Evolutionary conservation across 768 basidiomycete genomes (phyloP).

Genomic region (Phaeotremella skinneri): DNA sequence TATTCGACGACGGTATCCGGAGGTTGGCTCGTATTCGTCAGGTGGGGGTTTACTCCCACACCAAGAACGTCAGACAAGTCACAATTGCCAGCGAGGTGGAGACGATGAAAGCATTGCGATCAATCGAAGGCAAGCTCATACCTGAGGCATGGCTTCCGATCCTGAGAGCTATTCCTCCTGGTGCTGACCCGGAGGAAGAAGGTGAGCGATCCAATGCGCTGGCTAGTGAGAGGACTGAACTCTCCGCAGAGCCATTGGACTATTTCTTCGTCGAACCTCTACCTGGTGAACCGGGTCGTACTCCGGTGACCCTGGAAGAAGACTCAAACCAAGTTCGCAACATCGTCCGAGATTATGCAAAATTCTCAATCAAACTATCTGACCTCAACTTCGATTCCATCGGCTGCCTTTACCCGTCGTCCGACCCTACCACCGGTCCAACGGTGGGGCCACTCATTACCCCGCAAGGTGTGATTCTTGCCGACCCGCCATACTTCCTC

Average conservation of each 20-base stretch:
- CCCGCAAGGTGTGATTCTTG: not conserved
- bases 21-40: constrained; percentile 13
- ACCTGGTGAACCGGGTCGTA: not conserved
- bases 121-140: not conserved
- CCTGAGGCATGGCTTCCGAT: not conserved
- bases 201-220: not conserved
- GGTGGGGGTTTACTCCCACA: not conserved
- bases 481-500: constrained; percentile 4
- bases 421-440: not conserved
- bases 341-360: constrained; percentile 42
- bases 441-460: constrained; percentile 7
- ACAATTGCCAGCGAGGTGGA: constrained; percentile 7
- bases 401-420: not conserved
- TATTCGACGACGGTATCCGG: constrained; percentile 19
- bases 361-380: not conserved
- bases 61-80: not conserved
- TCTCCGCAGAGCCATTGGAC: constrained; percentile 6
- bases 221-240: not conserved
- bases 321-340: not conserved
- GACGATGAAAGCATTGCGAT: constrained; percentile 5
- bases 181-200: not conserved
- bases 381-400: not conserved
- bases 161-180: not conserved
- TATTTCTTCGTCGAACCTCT: constrained; percentile 16
- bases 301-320: not conserved